Evolutionary conservation across 139 green algal species (phyloP).

Genomic region (Diplosphaera chodatii): DNA sequence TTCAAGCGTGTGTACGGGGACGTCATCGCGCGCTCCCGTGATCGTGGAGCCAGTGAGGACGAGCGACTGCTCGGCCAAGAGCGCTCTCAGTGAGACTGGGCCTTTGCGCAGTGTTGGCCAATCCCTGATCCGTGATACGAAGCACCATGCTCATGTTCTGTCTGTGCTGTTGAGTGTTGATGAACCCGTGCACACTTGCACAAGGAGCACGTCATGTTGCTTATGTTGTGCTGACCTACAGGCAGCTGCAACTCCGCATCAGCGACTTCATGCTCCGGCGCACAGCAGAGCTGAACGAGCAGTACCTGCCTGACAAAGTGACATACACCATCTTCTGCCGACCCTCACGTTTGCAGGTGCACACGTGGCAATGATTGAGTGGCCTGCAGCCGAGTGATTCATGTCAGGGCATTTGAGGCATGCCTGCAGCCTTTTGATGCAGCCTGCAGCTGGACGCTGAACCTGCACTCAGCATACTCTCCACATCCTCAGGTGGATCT

Average conservation of each 20-base stretch:
- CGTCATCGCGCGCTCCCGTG: conserved; percentile 53
- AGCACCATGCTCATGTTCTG: no score
- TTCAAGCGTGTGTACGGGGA: conserved; percentile 71
- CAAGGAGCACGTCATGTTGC: no score
- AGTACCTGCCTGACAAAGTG: conserved; percentile 67
- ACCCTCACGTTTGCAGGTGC: conserved; percentile 45
- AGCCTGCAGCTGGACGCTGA: no score
- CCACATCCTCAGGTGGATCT: conserved; percentile 26
- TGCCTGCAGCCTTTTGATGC: no score
- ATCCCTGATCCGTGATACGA: no score
- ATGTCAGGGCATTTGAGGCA: no score
- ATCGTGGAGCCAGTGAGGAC: conserved; percentile 48
- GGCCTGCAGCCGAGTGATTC: no score
- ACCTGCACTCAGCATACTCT: no score
- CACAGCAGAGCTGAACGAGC: conserved; percentile 58
- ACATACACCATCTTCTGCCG: conserved; percentile 66
- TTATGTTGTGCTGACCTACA: conserved; percentile 6
- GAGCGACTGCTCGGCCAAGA: conserved; percentile 52
- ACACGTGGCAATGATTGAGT: no score
- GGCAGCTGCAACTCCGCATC: conserved; percentile 52
- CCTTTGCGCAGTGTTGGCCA: no score
- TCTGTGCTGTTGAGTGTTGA: no score
- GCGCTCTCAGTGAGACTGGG: conserved; percentile 32
- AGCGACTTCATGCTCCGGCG: conserved; percentile 63
- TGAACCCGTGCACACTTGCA: no score